These are phyloP conservation scores for Xanthoconium purpureum DNA, from an alignment of 768 basidiomycete species.

Conservation along the genomic window DNA sequence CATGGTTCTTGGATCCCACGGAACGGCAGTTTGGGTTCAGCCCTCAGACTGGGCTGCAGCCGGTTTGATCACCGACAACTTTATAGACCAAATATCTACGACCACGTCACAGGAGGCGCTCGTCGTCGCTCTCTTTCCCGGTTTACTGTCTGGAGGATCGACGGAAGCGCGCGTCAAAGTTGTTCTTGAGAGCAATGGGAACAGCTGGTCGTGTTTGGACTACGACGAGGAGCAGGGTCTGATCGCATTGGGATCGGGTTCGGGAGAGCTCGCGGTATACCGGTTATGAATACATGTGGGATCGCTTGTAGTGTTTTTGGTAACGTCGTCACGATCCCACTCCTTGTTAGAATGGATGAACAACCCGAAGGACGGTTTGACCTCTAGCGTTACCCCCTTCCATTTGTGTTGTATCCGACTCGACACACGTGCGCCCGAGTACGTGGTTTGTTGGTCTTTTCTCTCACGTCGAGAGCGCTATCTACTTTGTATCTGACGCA, in stretches of 20 bases:
- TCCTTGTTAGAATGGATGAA: not conserved
- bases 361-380: not conserved
- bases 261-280: constrained; percentile 43
- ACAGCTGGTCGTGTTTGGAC: constrained; percentile 53
- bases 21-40: constrained; percentile 63
- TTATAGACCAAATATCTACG: constrained; percentile 13
- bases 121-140: constrained; percentile 51
- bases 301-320: not conserved
- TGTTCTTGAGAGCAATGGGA: constrained; percentile 32
- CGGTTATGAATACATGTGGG: constrained; percentile 13
- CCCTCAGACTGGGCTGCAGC: constrained; percentile 45
- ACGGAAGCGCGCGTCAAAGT: constrained; percentile 27
- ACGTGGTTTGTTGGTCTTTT: constrained; percentile 2
- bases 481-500: constrained; percentile 6
- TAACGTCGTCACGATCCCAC: not conserved
- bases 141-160: constrained; percentile 25
- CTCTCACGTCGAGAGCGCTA: not conserved
- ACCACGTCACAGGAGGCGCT: constrained; percentile 37
- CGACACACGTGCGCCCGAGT: not conserved
- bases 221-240: constrained; percentile 58
- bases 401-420: not conserved
- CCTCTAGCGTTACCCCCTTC: not conserved
- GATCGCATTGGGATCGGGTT: constrained; percentile 50
- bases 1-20: constrained; percentile 51
- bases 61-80: constrained; percentile 34